A percentile compares a stretch with the other conserved stretches of the same genome.
These are phyloP conservation scores for Chaetomiaceae sp. DNA, from an alignment of 2,329 filamentous ascomycete genomes.

Conservation along the genomic window DNA sequence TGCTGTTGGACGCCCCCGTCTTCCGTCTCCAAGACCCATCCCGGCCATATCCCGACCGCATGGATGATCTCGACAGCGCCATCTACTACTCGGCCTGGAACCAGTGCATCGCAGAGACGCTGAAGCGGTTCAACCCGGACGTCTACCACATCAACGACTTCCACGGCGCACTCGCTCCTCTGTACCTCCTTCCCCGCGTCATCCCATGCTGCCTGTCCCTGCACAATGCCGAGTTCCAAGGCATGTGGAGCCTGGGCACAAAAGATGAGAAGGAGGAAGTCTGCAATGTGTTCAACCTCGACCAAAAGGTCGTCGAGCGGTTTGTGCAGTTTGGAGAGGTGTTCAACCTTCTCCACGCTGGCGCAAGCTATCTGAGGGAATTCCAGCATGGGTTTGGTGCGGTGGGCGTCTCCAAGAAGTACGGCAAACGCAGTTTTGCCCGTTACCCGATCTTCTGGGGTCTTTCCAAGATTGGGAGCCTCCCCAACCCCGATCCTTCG, in stretches of 20 bases:
- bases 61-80: constrained; percentile 63
- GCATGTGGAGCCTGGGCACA: constrained; percentile 60
- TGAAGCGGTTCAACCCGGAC: constrained; percentile 48
- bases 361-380: constrained; percentile 57
- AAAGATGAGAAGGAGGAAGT: constrained; percentile 58
- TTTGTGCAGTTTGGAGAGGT: constrained; percentile 65
- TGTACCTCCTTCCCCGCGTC: constrained; percentile 56
- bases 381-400: constrained; percentile 63
- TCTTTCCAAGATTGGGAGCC: constrained; percentile 53
- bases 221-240: constrained; percentile 65
- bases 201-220: constrained; percentile 58
- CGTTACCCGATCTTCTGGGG: constrained; percentile 67
- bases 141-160: constrained; percentile 37
- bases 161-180: constrained; percentile 42
- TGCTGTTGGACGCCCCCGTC: constrained; percentile 60
- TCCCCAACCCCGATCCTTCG: constrained; percentile 61
- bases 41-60: constrained; percentile 60
- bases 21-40: constrained; percentile 57
- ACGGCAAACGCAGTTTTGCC: constrained; percentile 60
- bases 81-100: constrained; percentile 68
- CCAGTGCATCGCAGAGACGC: constrained; percentile 59
- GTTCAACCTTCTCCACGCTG: constrained; percentile 62
- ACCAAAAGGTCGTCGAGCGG: constrained; percentile 49
- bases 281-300: constrained; percentile 58
- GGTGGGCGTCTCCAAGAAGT: constrained; percentile 63